phyloP scores from a whole-genome alignment of 371 early-diverging fungal genomes.

The Mucor lusitanicus region DNA sequence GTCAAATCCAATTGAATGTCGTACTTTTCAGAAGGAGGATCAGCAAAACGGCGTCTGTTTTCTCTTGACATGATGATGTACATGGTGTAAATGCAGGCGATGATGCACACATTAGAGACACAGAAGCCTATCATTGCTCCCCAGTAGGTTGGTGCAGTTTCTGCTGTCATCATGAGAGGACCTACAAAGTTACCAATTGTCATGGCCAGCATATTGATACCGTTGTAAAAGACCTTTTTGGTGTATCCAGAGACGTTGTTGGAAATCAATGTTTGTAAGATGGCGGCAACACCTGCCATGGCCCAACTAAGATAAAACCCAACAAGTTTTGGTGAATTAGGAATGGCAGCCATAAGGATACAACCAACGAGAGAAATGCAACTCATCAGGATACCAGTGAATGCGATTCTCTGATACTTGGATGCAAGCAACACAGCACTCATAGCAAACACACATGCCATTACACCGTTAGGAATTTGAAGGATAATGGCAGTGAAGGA shows the following conservation, averaged over 20 bases:
- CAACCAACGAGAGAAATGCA: slow-evolving; percentile 18
- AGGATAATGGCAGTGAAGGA: slow-evolving; percentile 22
- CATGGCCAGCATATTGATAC: slow-evolving; percentile 14
- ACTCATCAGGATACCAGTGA: slow-evolving; percentile 7
- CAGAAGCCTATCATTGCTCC: slow-evolving; percentile 26
- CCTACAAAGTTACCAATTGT: slow-evolving; percentile 34
- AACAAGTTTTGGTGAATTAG: slow-evolving; percentile 18
- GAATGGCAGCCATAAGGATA: slow-evolving; percentile 17
- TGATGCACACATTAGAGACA: slow-evolving; percentile 16
- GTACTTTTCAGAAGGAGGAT: slow-evolving; percentile 7
- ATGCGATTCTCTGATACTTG: background rate
- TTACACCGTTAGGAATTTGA: slow-evolving; percentile 31
- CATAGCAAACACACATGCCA: slow-evolving; percentile 16
- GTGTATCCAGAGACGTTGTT: slow-evolving; percentile 33
- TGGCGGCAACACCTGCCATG: slow-evolving; percentile 12
- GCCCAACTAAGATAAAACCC: slow-evolving; percentile 30
- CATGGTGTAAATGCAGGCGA: slow-evolving; percentile 11
- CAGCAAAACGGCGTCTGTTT: slow-evolving; percentile 21
- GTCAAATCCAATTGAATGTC: slow-evolving; percentile 38
- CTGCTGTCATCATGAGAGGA: slow-evolving; percentile 25
- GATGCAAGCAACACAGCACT: slow-evolving; percentile 10
- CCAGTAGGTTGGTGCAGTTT: slow-evolving; percentile 20
- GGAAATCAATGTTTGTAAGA: slow-evolving; percentile 21
- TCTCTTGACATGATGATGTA: slow-evolving; percentile 21
- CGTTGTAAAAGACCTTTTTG: slow-evolving; percentile 27